Conservation (phyloP, 106 monocot genomes). For the Acorus calamus region DNA sequence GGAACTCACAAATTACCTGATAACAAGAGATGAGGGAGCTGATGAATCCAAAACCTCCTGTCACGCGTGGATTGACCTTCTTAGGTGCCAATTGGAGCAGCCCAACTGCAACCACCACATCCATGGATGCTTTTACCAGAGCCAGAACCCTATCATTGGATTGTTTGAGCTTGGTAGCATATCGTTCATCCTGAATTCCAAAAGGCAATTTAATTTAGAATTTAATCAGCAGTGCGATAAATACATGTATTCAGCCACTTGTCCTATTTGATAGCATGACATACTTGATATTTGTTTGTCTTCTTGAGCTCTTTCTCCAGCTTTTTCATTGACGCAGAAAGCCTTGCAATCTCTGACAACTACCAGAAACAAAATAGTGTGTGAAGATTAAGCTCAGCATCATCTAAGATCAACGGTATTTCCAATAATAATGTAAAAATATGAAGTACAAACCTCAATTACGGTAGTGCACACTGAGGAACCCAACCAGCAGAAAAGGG, state of each 20-base stretch:
- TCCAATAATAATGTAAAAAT: not conserved
- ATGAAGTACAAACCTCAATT: slow-evolving; percentile 37
- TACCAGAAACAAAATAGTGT: slow-evolving; percentile 6
- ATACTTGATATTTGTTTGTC: slow-evolving; percentile 51
- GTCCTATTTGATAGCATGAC: not conserved
- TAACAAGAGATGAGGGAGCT: slow-evolving; percentile 87
- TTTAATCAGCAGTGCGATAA: too few species aligned
- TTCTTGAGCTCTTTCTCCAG: slow-evolving; percentile 70
- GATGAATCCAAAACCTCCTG: slow-evolving; percentile 67
- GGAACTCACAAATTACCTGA: slow-evolving; percentile 45
- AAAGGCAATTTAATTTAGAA: too few species aligned
- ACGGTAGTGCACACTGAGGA: slow-evolving; percentile 51
- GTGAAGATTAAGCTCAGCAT: not conserved
- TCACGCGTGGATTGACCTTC: slow-evolving; percentile 84
- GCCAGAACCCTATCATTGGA: slow-evolving; percentile 69
- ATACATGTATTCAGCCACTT: too few species aligned
- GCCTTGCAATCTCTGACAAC: slow-evolving; percentile 61
- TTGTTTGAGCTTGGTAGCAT: slow-evolving; percentile 47
- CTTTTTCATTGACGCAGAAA: slow-evolving; percentile 64
- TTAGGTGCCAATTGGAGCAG: slow-evolving; percentile 80
- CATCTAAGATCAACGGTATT: not conserved
- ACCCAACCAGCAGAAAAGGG: slow-evolving; percentile 72
- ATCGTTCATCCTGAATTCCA: slow-evolving; percentile 51
- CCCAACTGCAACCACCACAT: slow-evolving; percentile 77
- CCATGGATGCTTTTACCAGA: slow-evolving; percentile 70